Percentiles rank a stretch among this genome's conserved stretches.
These are phyloP conservation scores for Backusella liffmaniae DNA, from an alignment of 192 early-diverging fungal genomes.

Conservation along the genomic window DNA sequence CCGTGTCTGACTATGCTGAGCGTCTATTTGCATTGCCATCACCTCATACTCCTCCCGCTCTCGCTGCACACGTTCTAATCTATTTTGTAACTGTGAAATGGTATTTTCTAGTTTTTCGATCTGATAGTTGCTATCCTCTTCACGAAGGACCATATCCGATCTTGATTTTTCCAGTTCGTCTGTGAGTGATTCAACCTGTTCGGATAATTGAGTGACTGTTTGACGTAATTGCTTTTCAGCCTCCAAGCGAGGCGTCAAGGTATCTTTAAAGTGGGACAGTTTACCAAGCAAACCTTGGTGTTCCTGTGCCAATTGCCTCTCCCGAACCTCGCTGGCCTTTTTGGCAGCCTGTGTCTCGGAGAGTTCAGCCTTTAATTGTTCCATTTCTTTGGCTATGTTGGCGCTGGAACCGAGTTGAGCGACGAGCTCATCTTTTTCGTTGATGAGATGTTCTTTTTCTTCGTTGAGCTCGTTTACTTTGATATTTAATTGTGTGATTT, in stretches of 20 bases:
- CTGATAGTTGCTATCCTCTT: constrained; percentile 60
- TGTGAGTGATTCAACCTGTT: constrained; percentile 45
- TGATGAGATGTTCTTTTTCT: constrained; percentile 46
- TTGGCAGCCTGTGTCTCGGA: constrained; percentile 25
- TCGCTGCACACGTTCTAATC: constrained; percentile 56
- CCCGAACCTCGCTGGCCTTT: constrained; percentile 36
- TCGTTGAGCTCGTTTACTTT: constrained; percentile 38
- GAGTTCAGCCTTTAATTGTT: constrained; percentile 24
- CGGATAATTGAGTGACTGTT: constrained; percentile 51
- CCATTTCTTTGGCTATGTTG: not conserved
- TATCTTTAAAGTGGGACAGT: constrained; percentile 77
- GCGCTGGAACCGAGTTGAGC: not conserved
- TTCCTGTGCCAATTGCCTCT: constrained; percentile 45
- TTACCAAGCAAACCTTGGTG: constrained; percentile 72
- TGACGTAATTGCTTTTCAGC: constrained; percentile 73
- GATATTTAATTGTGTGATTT: constrained; percentile 30
- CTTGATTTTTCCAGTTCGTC: constrained; percentile 58
- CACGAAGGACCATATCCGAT: constrained; percentile 56
- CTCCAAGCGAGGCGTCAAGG: constrained; percentile 78
- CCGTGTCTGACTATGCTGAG: constrained; percentile 50
- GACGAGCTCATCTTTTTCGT: constrained; percentile 20
- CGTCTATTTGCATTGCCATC: constrained; percentile 57
- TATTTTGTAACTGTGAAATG: constrained; percentile 52
- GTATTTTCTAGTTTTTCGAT: constrained; percentile 51
- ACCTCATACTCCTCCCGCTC: constrained; percentile 62